Percentiles rank a stretch among this genome's conserved stretches.
Conservation (phyloP, 2,329 filamentous ascomycete species). For the Chaetomiaceae sp. region DNA sequence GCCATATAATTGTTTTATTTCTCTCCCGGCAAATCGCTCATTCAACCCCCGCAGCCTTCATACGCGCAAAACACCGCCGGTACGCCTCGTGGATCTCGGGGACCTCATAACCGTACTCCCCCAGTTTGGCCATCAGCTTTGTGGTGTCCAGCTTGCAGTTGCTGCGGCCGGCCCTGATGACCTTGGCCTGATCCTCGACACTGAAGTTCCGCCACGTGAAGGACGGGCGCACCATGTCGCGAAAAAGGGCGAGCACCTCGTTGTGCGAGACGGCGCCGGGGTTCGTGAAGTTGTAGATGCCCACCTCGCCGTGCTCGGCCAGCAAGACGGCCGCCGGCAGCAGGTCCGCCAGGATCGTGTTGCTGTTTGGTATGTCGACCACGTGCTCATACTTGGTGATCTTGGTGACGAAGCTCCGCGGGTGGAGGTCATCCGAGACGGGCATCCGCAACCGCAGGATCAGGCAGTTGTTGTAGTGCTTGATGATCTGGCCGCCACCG, state of each 20-base stretch:
- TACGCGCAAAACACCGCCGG: constrained; percentile 55
- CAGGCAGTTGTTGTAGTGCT: constrained; percentile 54
- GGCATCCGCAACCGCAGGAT: constrained; percentile 64
- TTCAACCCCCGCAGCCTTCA: constrained; percentile 50
- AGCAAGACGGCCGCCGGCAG: constrained; percentile 55
- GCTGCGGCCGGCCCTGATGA: constrained; percentile 60
- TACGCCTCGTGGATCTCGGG: constrained; percentile 59
- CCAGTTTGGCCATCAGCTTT: constrained; percentile 55
- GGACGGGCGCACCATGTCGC: constrained; percentile 54
- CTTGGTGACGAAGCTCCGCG: constrained; percentile 64
- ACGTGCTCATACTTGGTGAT: constrained; percentile 59
- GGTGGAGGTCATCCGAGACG: constrained; percentile 60
- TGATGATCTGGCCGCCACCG: constrained; percentile 45
- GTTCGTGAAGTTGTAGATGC: constrained; percentile 66
- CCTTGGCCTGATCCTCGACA: constrained; percentile 59
- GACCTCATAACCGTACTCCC: constrained; percentile 51
- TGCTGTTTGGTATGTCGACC: constrained; percentile 63
- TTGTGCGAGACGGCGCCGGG: constrained; percentile 66
- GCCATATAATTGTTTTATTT: too few relatives aligned
- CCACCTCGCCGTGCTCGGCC: constrained; percentile 55
- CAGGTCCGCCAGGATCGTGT: constrained; percentile 59
- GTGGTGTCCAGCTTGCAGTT: constrained; percentile 60
- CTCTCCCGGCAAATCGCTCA: constrained; percentile 25
- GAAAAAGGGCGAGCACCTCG: constrained; percentile 58
- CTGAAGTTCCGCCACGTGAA: constrained; percentile 62